Base-by-base conservation (phyloP, 225 moss, liverwort and hornwort genomes). In the Lunularia cruciata region DNA sequence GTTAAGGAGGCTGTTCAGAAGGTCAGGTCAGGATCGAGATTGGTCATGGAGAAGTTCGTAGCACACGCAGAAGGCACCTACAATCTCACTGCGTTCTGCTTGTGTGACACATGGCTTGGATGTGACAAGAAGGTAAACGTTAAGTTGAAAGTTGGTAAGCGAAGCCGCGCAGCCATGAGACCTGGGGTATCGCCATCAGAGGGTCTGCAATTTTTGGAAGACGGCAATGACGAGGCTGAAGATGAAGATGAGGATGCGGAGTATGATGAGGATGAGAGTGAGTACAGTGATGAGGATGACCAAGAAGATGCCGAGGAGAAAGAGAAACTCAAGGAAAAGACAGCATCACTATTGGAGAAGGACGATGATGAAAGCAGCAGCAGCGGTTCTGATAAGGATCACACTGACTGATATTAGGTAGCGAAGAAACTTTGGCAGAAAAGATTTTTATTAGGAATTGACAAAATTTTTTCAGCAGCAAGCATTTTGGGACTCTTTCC, bases 71-170 rank as follows among this genome's bases (percentile, higher is more conserved):
- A 98, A 55, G 88, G 98, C 19, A 91, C 85, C 15, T 98, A 98
- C 77, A 98, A 89, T 57, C 77, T 98, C 7, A 93, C 93, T 19
- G 84, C 85, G 0, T 98, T 93, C 75, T 98, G 98, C 68, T 80
- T 93, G 59, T 89, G 89, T 14, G 98, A 98, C 62, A 85, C 98
- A 3, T 98, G 98, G 98, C 90, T 98, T 77, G 98, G 98, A 14
- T 61, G 87, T 52, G 98, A 98, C 76, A 81, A 88, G 31, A 98
- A 89, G 83, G 82, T 86, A 48, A 93, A 86, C 68, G 67, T 87
- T 42, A 98, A 89, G 68, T 71, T 91, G 65, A 98, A 89, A 77
- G 92, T 98, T 14, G 76, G 83, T 58, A 98, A 98, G 78, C 74
- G 86, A 65, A 93, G 85, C 69, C 60, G 98, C 47, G 80, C 79